Evolutionary conservation across 2,329 filamentous ascomycete genomes (phyloP).

Genomic region (Neonectria coccinea): DNA sequence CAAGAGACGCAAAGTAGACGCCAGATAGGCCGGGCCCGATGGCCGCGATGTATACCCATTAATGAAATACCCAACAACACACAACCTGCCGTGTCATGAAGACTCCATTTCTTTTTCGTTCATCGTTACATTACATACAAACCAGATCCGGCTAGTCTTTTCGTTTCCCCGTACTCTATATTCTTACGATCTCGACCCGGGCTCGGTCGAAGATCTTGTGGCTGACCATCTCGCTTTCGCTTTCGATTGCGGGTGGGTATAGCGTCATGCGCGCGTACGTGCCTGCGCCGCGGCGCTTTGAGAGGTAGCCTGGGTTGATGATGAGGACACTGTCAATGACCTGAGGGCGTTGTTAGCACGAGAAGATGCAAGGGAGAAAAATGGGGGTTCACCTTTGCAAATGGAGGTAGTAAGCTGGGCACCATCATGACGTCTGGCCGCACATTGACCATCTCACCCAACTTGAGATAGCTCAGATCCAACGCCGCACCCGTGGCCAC

Average conservation of each 20-base stretch:
- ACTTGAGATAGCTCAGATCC: slow-evolving; percentile 85
- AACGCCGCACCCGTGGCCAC: slow-evolving; percentile 79
- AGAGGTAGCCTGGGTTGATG: slow-evolving; percentile 90
- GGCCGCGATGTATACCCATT: slow-evolving; percentile 37
- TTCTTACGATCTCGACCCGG: slow-evolving; percentile 87
- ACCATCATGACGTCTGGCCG: slow-evolving; percentile 86
- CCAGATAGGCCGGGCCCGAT: slow-evolving; percentile 42
- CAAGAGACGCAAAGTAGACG: slow-evolving; percentile 70
- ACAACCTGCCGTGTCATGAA: slow-evolving; percentile 23
- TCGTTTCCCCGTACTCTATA: slow-evolving; percentile 57
- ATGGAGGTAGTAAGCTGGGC: slow-evolving; percentile 85
- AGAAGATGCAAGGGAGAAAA: not conserved
- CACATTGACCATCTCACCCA: slow-evolving; percentile 91
- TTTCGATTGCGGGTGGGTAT: slow-evolving; percentile 71
- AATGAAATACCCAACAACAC: slow-evolving; percentile 43
- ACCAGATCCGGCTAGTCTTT: slow-evolving; percentile 14
- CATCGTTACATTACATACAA: slow-evolving; percentile 38
- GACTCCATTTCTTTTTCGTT: slow-evolving; percentile 32
- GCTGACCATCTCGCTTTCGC: slow-evolving; percentile 71
- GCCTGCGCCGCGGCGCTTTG: slow-evolving; percentile 85
- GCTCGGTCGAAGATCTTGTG: slow-evolving; percentile 86
- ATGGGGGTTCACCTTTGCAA: slow-evolving; percentile 77
- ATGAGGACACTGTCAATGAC: slow-evolving; percentile 90
- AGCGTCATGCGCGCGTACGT: slow-evolving; percentile 87
- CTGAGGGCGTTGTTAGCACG: slow-evolving; percentile 58